phyloP scores from a whole-genome alignment of 768 basidiomycete genomes.

The Phlebiopsis gigantea region DNA sequence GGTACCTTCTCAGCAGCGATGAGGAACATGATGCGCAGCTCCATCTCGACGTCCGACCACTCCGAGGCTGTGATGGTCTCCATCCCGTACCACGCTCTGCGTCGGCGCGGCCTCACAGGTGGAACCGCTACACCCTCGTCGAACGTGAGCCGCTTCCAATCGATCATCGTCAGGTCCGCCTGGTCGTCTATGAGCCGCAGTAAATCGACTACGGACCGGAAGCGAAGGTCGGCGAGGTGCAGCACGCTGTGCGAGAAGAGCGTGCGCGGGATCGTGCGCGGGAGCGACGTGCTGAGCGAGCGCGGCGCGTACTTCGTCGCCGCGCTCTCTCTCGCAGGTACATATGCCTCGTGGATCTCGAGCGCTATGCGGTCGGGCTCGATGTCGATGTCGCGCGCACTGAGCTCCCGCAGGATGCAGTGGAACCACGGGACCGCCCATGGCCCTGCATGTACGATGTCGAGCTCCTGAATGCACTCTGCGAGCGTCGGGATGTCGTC shows the following conservation, averaged over 20 bases:
- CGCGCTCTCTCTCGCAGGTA: not conserved
- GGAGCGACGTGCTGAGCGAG: slow-evolving; percentile 1
- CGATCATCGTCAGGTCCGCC: not conserved
- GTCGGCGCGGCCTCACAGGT: not conserved
- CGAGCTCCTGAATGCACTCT: not conserved
- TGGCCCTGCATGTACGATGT: not conserved
- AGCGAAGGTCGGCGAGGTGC: not conserved
- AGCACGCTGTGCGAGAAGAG: not conserved
- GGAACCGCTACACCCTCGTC: not conserved
- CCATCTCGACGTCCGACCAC: not conserved
- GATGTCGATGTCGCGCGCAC: not conserved
- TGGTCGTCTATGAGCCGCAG: not conserved
- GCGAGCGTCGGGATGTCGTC: not conserved
- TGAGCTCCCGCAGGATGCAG: not conserved
- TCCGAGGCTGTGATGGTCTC: not conserved
- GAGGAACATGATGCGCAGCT: not conserved
- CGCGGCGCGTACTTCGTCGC: not conserved
- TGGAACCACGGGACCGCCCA: not conserved
- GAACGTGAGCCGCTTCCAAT: not conserved
- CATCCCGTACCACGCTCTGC: not conserved
- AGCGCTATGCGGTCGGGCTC: not conserved
- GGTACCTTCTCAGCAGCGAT: not conserved
- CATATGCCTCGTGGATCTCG: not conserved
- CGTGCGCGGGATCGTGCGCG: not conserved
- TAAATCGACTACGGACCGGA: not conserved